These are phyloP conservation scores for Mycena filopes DNA, from an alignment of 768 basidiomycete genomes.

Conservation along the genomic window DNA sequence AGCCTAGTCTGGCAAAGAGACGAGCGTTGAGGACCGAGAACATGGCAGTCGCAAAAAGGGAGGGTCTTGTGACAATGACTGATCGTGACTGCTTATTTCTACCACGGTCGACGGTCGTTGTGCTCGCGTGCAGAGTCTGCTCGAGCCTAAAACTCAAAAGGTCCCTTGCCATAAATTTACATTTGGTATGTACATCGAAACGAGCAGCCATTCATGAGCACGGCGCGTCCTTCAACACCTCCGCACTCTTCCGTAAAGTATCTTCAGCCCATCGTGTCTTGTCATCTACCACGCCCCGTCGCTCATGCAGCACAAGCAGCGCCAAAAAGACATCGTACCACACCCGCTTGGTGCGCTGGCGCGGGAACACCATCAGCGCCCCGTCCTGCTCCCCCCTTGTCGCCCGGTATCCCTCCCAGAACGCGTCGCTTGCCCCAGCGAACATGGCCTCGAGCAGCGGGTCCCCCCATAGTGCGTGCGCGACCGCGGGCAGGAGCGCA, in stretches of 20 bases:
- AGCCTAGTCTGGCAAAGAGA: conserved; percentile 12
- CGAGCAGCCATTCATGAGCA: conserved; percentile 48
- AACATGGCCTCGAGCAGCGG: conserved; percentile 78
- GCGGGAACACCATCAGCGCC: conserved; percentile 61
- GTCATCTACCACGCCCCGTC: conserved; percentile 34
- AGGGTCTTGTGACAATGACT: too few relatives aligned
- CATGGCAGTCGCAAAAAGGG: background rate
- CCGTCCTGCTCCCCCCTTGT: conserved; percentile 54
- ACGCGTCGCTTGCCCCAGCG: conserved; percentile 58
- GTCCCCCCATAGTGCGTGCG: conserved; percentile 79
- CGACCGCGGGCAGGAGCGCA: conserved; percentile 60
- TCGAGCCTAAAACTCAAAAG: too few relatives aligned
- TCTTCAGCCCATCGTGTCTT: conserved; percentile 54
- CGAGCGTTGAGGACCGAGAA: conserved; percentile 8
- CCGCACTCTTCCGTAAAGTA: conserved; percentile 50
- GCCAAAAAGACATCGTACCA: conserved; percentile 82
- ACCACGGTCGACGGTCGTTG: too few relatives aligned
- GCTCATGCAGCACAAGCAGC: conserved; percentile 60
- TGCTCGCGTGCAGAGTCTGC: too few relatives aligned
- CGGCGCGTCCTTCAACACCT: conserved; percentile 60
- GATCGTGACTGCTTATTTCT: too few relatives aligned
- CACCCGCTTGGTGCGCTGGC: conserved; percentile 79
- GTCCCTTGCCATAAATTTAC: background rate
- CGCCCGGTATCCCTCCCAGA: conserved; percentile 69
- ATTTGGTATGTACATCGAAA: background rate